Conservation (phyloP, 805 yeast genomes). For the Teunomyces cretensis region DNA sequence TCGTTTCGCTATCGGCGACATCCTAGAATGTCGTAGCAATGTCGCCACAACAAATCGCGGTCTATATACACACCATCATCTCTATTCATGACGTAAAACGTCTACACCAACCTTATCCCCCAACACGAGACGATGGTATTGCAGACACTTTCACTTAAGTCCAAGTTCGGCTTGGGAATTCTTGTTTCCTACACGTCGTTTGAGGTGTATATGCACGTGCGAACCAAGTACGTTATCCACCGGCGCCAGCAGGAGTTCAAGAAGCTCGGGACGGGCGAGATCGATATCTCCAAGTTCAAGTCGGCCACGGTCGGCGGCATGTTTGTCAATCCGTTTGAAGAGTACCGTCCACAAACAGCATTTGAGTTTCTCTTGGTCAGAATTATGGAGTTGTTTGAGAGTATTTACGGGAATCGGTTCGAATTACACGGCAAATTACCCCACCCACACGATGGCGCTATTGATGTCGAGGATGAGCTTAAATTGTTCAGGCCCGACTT, state of each 20-base stretch:
- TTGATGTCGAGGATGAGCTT: conserved; percentile 53
- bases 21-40: too few relatives aligned
- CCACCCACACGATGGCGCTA: conserved; percentile 47
- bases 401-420: conserved; percentile 36
- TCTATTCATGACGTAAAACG: background rate
- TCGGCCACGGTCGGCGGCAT: conserved; percentile 62
- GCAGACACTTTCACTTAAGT: conserved; percentile 16
- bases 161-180: conserved; percentile 44
- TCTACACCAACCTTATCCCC: background rate
- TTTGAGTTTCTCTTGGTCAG: conserved; percentile 81
- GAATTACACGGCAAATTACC: conserved; percentile 37
- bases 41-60: too few relatives aligned
- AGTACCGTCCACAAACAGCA: conserved; percentile 85
- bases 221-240: conserved; percentile 55
- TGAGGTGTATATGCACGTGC: conserved; percentile 58
- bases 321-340: conserved; percentile 87
- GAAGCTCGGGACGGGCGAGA: conserved; percentile 7
- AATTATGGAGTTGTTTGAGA: conserved; percentile 67
- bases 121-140: background rate
- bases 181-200: conserved; percentile 60
- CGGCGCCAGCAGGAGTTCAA: conserved; percentile 33
- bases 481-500: conserved; percentile 62
- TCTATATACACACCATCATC: background rate
- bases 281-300: conserved; percentile 23
- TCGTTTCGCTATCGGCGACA: too few relatives aligned